Evolutionary conservation across 768 basidiomycete species (phyloP).

Genomic region (Termitomyces bulborhizus): DNA sequence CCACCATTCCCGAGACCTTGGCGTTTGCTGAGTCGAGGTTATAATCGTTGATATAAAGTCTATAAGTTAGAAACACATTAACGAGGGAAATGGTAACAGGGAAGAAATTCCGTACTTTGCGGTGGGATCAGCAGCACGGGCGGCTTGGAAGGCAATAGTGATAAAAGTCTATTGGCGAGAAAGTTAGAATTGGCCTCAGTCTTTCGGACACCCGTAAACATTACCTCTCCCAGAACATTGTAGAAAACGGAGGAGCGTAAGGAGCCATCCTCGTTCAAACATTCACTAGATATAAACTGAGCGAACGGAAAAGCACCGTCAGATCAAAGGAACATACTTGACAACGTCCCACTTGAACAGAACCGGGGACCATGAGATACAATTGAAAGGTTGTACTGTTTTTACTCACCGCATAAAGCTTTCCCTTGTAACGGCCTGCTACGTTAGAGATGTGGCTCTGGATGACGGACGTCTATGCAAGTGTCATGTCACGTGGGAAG

Average conservation of each 20-base stretch:
- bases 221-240: slow-evolving; percentile 1
- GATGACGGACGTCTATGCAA: slow-evolving; percentile 32
- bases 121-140: slow-evolving; percentile 39
- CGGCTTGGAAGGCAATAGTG: slow-evolving; percentile 45
- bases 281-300: slow-evolving; percentile 26
- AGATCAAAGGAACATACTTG: slow-evolving; percentile 25
- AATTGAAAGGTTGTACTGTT: background rate
- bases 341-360: slow-evolving; percentile 32
- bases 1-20: slow-evolving; percentile 35
- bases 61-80: background rate
- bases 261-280: slow-evolving; percentile 28
- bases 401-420: slow-evolving; percentile 29
- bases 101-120: slow-evolving; percentile 29
- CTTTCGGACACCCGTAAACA: background rate
- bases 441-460: slow-evolving; percentile 41
- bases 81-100: too few relatives aligned
- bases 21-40: slow-evolving; percentile 46
- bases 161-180: slow-evolving; percentile 32
- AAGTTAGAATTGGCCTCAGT: background rate
- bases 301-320: background rate
- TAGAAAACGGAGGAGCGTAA: background rate
- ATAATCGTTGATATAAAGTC: slow-evolving; percentile 37
- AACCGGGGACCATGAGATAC: background rate
- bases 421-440: slow-evolving; percentile 40
- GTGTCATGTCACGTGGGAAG: background rate